Conservation (phyloP, 148 eudicot species). For the Chenopodium formosanum region DNA sequence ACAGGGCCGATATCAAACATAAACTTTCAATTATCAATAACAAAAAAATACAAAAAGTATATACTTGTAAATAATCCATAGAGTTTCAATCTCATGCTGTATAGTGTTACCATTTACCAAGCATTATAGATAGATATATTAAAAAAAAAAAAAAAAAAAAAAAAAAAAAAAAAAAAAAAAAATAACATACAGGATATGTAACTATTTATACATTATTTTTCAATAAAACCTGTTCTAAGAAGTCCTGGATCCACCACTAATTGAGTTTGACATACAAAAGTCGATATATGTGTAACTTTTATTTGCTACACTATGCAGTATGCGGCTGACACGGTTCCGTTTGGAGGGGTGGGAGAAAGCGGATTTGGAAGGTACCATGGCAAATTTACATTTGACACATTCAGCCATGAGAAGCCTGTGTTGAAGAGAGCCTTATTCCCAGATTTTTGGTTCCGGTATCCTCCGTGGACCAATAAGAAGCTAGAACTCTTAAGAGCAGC, state of each 20-base stretch:
- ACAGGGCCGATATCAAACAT: too few relatives aligned
- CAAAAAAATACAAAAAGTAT: too few relatives aligned
- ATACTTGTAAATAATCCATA: too few relatives aligned
- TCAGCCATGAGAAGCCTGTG: conserved; percentile 70
- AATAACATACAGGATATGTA: too few relatives aligned
- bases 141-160: too few relatives aligned
- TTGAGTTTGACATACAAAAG: neutral
- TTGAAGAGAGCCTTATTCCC: conserved; percentile 44
- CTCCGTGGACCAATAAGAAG: conserved; percentile 73
- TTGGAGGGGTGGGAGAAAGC: conserved; percentile 90
- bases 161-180: too few relatives aligned
- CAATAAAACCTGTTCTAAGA: neutral
- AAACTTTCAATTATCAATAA: too few relatives aligned
- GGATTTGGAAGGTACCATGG: conserved; percentile 93
- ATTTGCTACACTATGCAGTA: conserved; percentile 40
- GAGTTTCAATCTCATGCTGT: too few relatives aligned
- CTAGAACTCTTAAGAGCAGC: conserved; percentile 51
- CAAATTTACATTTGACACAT: conserved; percentile 70
- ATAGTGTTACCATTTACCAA: too few relatives aligned
- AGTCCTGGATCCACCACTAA: neutral
- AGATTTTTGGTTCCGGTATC: conserved; percentile 82
- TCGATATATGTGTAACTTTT: neutral
- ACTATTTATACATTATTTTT: too few relatives aligned
- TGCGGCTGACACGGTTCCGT: conserved; percentile 70
- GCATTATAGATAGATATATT: too few relatives aligned